A percentile compares a stretch with the other conserved stretches of the same genome.
Evolutionary conservation across 495 filamentous ascomycete genomes (phyloP).

Genomic region (Pyronema omphalodes): DNA sequence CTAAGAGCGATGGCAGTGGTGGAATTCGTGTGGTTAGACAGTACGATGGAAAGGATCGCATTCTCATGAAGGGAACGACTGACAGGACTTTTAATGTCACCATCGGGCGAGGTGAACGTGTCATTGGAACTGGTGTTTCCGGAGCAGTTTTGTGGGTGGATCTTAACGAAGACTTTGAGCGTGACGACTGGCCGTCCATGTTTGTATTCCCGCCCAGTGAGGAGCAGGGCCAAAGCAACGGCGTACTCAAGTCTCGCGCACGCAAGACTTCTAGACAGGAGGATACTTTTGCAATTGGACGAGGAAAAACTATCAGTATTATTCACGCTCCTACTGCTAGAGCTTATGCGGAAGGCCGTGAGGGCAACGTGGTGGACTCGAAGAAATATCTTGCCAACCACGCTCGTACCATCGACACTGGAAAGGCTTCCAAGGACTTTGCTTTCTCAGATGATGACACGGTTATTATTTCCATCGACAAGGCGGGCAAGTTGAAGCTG

Average conservation of each 20-base stretch:
- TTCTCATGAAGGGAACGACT: constrained; percentile 67
- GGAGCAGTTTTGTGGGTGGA: constrained; percentile 87
- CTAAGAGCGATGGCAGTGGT: constrained; percentile 47
- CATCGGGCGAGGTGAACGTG: constrained; percentile 33
- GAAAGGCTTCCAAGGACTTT: constrained; percentile 97
- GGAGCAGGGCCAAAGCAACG: constrained; percentile 31
- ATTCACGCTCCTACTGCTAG: constrained; percentile 54
- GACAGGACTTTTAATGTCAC: constrained; percentile 92
- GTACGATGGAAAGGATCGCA: constrained; percentile 73
- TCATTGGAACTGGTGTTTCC: constrained; percentile 83
- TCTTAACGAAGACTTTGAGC: constrained; percentile 53
- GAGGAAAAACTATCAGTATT: constrained; percentile 87
- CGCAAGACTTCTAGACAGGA: constrained; percentile 72
- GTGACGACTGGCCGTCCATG: constrained; percentile 32
- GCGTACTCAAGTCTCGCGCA: constrained; percentile 87
- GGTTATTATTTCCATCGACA: constrained; percentile 85
- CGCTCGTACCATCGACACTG: constrained; percentile 77
- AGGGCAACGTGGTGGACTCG: constrained; percentile 19
- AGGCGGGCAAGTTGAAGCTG: constrained; percentile 83
- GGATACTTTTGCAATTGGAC: constrained; percentile 83
- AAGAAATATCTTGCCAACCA: constrained; percentile 71
- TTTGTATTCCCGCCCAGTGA: constrained; percentile 25
- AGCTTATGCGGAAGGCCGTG: constrained; percentile 41
- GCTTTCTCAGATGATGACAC: constrained; percentile 92
- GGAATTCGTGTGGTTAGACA: constrained; percentile 85